phyloP scores from a whole-genome alignment of 2,329 filamentous ascomycete genomes.

The Domatiomyces catenatus region DNA sequence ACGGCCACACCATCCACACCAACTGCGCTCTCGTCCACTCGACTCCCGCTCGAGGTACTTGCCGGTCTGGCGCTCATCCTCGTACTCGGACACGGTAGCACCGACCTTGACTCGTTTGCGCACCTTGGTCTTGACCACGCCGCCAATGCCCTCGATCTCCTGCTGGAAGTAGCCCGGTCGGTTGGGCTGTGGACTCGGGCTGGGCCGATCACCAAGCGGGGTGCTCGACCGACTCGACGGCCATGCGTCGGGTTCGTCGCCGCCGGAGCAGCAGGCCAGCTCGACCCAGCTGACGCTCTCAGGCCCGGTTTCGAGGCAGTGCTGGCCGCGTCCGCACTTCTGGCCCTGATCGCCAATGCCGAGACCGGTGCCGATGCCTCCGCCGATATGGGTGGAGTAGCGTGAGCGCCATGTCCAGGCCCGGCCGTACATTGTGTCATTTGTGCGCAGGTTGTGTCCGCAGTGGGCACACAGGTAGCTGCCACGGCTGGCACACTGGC shows the following conservation, averaged over 20 bases:
- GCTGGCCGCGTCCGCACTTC: constrained; percentile 62
- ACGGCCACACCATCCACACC: constrained; percentile 84
- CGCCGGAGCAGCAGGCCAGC: constrained; percentile 58
- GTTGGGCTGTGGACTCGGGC: constrained; percentile 21
- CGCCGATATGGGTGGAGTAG: constrained; percentile 62
- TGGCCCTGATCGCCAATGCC: constrained; percentile 80
- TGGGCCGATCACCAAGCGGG: constrained; percentile 4
- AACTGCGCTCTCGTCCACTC: constrained; percentile 53
- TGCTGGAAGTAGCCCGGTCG: constrained; percentile 63
- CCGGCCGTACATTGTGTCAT: constrained; percentile 43
- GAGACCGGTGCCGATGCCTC: constrained; percentile 69
- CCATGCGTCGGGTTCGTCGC: constrained; percentile 7
- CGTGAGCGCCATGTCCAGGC: constrained; percentile 84
- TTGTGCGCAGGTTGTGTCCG: constrained; percentile 49
- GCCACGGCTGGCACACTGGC: constrained; percentile 38
- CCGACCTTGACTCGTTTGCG: constrained; percentile 69
- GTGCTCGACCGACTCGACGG: constrained; percentile 4
- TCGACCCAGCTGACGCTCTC: constrained; percentile 52
- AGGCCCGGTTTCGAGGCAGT: constrained; percentile 60
- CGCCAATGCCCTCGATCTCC: constrained; percentile 83
- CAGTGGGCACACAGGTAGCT: constrained; percentile 82
- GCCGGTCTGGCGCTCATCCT: constrained; percentile 55
- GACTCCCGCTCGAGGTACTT: constrained; percentile 57
- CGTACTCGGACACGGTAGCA: constrained; percentile 70
- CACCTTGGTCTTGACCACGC: constrained; percentile 73